phyloP scores from a whole-genome alignment of 2,329 filamentous ascomycete genomes.

The Aspergillus fischeri region DNA sequence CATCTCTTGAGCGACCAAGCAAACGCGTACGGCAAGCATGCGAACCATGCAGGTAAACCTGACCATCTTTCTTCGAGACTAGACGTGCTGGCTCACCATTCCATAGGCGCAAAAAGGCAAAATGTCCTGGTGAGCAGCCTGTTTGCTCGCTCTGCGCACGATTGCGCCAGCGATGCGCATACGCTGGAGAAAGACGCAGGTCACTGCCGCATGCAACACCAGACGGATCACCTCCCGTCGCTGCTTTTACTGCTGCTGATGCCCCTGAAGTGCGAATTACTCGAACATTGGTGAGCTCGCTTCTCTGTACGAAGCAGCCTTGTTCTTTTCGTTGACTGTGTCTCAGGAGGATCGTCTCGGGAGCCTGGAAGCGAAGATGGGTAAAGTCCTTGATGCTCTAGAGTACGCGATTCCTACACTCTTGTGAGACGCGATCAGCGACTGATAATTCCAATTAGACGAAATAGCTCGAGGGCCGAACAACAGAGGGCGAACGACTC shows the following conservation, averaged over 20 bases:
- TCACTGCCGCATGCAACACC: slow-evolving; percentile 8
- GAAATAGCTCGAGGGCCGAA: slow-evolving; percentile 13
- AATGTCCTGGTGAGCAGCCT: slow-evolving; percentile 50
- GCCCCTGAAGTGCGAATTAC: slow-evolving; percentile 10
- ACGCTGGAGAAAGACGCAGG: slow-evolving; percentile 35
- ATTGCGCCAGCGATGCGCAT: slow-evolving; percentile 46
- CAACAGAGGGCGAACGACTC: slow-evolving; percentile 3
- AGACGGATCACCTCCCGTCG: slow-evolving; percentile 12
- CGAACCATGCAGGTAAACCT: slow-evolving; percentile 39
- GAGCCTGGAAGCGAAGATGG: slow-evolving; percentile 30
- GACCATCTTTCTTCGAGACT: background rate
- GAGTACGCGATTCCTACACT: slow-evolving; percentile 22
- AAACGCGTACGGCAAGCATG: slow-evolving; percentile 41
- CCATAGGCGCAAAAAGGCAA: slow-evolving; percentile 48
- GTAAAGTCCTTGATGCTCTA: slow-evolving; percentile 33
- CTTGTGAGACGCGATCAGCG: slow-evolving; percentile 1
- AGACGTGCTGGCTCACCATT: slow-evolving; percentile 5
- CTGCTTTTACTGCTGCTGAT: background rate
- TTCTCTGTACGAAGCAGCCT: background rate
- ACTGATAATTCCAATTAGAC: slow-evolving; percentile 4
- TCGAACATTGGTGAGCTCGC: slow-evolving; percentile 18
- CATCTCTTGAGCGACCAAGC: slow-evolving; percentile 22
- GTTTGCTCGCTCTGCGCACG: slow-evolving; percentile 48
- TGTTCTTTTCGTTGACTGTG: background rate
- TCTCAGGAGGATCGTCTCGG: slow-evolving; percentile 32